Evolutionary conservation across 1,284 basidiomycete genomes (phyloP).

Genomic region (Polyporus tsugae): DNA sequence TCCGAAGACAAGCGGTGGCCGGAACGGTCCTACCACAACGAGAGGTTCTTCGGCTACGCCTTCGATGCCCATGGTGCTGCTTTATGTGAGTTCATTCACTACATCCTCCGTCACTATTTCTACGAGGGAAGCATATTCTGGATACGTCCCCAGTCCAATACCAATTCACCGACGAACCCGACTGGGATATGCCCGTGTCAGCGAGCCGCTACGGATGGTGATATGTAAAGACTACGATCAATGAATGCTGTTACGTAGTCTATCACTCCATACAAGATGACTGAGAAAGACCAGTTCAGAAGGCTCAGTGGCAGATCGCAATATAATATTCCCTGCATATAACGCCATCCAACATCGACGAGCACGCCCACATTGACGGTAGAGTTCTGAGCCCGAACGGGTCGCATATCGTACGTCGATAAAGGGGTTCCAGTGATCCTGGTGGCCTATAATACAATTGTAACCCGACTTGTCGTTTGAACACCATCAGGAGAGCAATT

Average conservation of each 20-base stretch:
- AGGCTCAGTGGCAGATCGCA: too few species aligned
- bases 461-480: neutral
- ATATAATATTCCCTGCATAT: neutral
- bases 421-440: neutral
- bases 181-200: neutral
- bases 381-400: neutral
- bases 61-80: neutral
- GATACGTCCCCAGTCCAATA: neutral
- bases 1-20: neutral
- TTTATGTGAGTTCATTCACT: neutral
- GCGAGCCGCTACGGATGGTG: neutral
- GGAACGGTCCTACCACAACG: neutral
- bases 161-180: neutral
- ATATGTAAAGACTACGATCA: neutral
- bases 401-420: neutral
- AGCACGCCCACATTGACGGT: neutral
- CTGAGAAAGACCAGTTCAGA: too few species aligned
- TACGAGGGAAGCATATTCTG: neutral
- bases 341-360: neutral
- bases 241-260: too few species aligned
- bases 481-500: neutral
- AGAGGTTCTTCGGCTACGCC: slow-evolving; percentile 1
- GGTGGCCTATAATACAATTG: neutral
- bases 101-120: neutral
- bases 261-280: neutral